Base-by-base conservation (phyloP, 306 rosid genomes). In the Acacia confusa region DNA sequence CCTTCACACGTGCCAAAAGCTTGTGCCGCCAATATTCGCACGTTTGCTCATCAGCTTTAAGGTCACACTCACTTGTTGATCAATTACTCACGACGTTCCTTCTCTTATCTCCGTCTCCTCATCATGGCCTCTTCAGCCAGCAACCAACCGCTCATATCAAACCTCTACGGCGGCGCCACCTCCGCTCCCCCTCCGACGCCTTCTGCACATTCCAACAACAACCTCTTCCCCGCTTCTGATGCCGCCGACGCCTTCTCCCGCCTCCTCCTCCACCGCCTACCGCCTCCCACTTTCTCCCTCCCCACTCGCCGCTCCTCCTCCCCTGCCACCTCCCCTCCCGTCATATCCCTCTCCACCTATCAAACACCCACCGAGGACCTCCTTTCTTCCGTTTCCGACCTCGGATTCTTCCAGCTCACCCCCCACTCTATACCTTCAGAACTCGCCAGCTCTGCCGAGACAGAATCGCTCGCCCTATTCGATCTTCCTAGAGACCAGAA, bases 121-220 rank as follows among this genome's bases (percentile, higher is more conserved):
- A 80, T 77, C 38, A 91, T 89, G 97, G 89, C 92, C 22, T 89
- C 92, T 79, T 88, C 94, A 41, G 32, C 94, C 45, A 89, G 84
- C 77, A 80, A 88, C 12, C 88, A 92, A 16, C 88, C 67, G 20
- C 85, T 74, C 58, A 27, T 74, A 9, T 74, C 87, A 53, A 87
- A 74, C 79, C 73, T 89, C 81, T 79, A 80, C 77, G 86, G 87
- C 74, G 92, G 91, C 72, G 85, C 97, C 90, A 90, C 97, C 78
- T 87, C 97, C 47, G 97, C 98, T 11, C 97, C 98, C 0, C 97
- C 97, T 30, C 98, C 98, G 11, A 94, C 97, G 0, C 98, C 98
- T 0, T 87, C 97, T 0, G 27, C 89, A 0, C 83, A 86, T 75
- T 71, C 86, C 12, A 74, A 40, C 83, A 77, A 40, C 83, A 74